Evolutionary conservation across 2,329 filamentous ascomycete species (phyloP).

Genomic region (Incumbomyces delicatus): DNA sequence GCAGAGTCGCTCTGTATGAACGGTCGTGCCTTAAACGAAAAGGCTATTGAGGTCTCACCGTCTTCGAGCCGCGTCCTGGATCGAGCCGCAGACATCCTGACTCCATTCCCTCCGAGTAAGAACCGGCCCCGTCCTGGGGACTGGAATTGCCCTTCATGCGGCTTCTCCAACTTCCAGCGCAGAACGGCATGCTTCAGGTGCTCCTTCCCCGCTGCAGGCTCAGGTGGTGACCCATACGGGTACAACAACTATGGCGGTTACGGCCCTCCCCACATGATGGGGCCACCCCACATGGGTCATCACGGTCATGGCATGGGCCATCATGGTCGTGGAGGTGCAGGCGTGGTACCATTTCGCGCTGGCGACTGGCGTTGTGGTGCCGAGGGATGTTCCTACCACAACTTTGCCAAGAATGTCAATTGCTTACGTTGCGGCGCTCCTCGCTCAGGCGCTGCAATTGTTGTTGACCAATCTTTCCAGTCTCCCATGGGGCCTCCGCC

Average conservation of each 20-base stretch:
- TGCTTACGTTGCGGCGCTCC: constrained; percentile 93
- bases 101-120: constrained; percentile 96
- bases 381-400: constrained; percentile 95
- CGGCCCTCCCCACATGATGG: constrained; percentile 68
- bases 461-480: constrained; percentile 85
- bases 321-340: constrained; percentile 57
- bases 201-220: constrained; percentile 90
- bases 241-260: constrained; percentile 38
- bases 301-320: constrained; percentile 44
- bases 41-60: constrained; percentile 96
- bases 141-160: constrained; percentile 97
- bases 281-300: constrained; percentile 52
- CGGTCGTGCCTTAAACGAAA: constrained; percentile 92
- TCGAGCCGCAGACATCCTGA: constrained; percentile 88
- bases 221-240: constrained; percentile 62
- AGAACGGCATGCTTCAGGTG: constrained; percentile 98
- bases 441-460: constrained; percentile 83
- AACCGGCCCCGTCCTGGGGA: constrained; percentile 94
- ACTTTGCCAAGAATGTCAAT: constrained; percentile 98
- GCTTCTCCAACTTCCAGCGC: constrained; percentile 98
- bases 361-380: constrained; percentile 99
- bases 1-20: constrained; percentile 99
- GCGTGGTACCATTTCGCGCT: constrained; percentile 90
- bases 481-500: constrained; percentile 73
- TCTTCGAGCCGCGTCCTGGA: constrained; percentile 95